phyloP scores from a whole-genome alignment of 1,284 basidiomycete genomes.

The Pascua guehoae region DNA sequence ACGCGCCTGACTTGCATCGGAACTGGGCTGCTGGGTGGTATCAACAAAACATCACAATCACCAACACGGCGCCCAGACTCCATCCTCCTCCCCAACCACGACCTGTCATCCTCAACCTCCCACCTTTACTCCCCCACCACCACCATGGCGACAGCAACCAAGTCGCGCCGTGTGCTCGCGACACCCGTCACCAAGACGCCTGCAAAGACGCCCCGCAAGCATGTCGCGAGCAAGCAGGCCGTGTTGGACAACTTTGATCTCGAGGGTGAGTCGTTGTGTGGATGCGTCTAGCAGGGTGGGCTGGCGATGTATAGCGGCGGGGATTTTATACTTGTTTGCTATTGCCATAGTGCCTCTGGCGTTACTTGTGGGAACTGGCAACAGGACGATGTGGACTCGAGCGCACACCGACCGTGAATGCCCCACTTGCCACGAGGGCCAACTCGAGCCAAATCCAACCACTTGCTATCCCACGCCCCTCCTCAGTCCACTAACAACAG shows the following conservation, averaged over 20 bases:
- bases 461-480: neutral
- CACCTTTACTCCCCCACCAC: neutral
- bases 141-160: constrained; percentile 15
- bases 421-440: neutral
- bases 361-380: no score
- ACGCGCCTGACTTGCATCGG: constrained; percentile 18
- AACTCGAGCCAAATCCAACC: neutral
- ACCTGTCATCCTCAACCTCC: neutral
- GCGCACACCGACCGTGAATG: neutral
- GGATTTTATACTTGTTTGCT: no score
- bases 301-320: no score
- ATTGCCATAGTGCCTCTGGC: no score
- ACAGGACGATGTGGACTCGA: no score
- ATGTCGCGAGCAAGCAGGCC: constrained; percentile 29
- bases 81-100: neutral
- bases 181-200: constrained; percentile 15
- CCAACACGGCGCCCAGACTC: neutral
- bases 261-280: constrained; percentile 36
- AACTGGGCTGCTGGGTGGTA: constrained; percentile 15
- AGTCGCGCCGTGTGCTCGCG: constrained; percentile 18
- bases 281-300: no score
- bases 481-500: neutral
- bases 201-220: constrained; percentile 18
- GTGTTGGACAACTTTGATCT: constrained; percentile 49
- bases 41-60: neutral